A percentile compares a stretch with the other conserved stretches of the same genome.
phyloP scores from a whole-genome alignment of 2,329 filamentous ascomycete genomes.

The Emergomyces orientalis region DNA sequence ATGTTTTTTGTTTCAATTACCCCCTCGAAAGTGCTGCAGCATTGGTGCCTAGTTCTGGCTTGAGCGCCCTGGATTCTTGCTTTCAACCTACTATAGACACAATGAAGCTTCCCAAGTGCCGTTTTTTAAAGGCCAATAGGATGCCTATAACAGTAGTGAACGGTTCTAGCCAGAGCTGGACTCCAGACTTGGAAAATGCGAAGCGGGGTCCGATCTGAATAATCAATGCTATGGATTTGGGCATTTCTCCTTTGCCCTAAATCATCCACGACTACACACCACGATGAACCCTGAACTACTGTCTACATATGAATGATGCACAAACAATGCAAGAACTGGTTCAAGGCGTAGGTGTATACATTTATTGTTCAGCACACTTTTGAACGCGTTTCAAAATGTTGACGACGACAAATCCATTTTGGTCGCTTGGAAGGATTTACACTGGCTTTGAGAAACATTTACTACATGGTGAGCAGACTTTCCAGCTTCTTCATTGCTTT shows the following conservation, averaged over 20 bases:
- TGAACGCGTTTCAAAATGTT: constrained; percentile 38
- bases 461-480: constrained; percentile 35
- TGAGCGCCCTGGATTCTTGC: not conserved
- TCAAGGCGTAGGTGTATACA: constrained; percentile 12
- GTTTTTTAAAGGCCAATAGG: not conserved
- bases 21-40: not conserved
- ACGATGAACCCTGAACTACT: too few species aligned
- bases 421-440: constrained; percentile 29
- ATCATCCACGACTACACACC: constrained; percentile 52
- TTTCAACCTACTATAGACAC: not conserved
- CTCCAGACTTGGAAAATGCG: too few species aligned
- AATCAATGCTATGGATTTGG: constrained; percentile 19
- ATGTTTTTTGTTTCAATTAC: not conserved
- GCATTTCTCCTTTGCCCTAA: constrained; percentile 47
- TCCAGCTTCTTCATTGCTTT: constrained; percentile 29
- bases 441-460: constrained; percentile 39
- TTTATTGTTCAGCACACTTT: too few species aligned
- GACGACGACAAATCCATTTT: constrained; percentile 33
- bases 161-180: not conserved
- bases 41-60: not conserved
- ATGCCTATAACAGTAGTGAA: not conserved
- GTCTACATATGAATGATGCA: too few species aligned
- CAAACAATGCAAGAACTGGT: not conserved
- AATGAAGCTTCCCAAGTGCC: not conserved
- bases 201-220: constrained; percentile 40